phyloP scores from a whole-genome alignment of 768 basidiomycete species.

The Crepidotus variabilis region DNA sequence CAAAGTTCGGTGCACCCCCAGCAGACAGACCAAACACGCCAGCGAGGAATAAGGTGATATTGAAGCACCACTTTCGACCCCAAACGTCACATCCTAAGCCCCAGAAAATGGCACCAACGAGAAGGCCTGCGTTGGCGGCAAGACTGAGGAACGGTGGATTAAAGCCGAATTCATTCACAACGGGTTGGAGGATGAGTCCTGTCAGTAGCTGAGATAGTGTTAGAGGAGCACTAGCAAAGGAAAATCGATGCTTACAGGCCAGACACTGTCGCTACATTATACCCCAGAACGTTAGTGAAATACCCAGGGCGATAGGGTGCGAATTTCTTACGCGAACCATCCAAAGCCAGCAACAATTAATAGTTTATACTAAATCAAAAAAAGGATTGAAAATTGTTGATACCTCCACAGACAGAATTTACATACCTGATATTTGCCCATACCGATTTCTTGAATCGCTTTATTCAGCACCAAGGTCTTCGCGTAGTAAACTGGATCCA shows the following conservation, averaged over 20 bases:
- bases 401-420: neutral
- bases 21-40: constrained; percentile 63
- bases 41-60: constrained; percentile 65
- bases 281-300: neutral
- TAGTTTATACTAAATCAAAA: constrained; percentile 44
- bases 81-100: constrained; percentile 65
- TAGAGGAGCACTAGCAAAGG: no score
- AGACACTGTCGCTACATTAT: constrained; percentile 58
- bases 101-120: constrained; percentile 68
- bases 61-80: constrained; percentile 62
- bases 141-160: constrained; percentile 60
- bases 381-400: neutral
- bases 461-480: constrained; percentile 56
- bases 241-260: constrained; percentile 63
- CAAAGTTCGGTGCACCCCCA: constrained; percentile 52
- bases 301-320: no score
- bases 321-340: constrained; percentile 61
- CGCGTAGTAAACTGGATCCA: constrained; percentile 57
- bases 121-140: constrained; percentile 62
- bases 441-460: constrained; percentile 64
- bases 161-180: constrained; percentile 61
- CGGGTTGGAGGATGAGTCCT: constrained; percentile 59
- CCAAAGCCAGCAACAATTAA: constrained; percentile 72
- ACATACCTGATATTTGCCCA: constrained; percentile 64
- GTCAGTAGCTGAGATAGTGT: constrained; percentile 49